phyloP scores from a whole-genome alignment of 2,329 filamentous ascomycete genomes.

The Pezicula radicicola region DNA sequence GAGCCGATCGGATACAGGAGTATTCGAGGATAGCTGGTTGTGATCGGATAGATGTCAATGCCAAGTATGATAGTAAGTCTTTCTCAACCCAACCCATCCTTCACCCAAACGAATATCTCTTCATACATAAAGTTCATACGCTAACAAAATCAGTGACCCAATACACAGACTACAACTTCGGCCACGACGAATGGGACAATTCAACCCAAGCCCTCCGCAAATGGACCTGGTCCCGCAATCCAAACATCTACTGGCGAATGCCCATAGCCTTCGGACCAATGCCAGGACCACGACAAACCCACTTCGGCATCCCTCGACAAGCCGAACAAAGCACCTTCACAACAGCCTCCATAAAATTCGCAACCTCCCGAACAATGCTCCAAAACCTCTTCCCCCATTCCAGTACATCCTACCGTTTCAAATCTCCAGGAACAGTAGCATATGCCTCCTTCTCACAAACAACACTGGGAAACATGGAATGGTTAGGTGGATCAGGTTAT shows the following conservation, averaged over 20 bases:
- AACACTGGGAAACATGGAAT: conserved; percentile 49
- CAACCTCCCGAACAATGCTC: conserved; percentile 33
- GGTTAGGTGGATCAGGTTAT: conserved; percentile 60
- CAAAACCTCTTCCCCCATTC: conserved; percentile 33
- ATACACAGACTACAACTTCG: conserved; percentile 41
- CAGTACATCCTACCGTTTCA: conserved; percentile 26
- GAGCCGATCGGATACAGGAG: conserved; percentile 56
- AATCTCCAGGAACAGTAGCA: conserved; percentile 28
- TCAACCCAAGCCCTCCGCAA: conserved; percentile 38
- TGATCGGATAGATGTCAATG: conserved; percentile 39
- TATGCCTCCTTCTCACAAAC: conserved; percentile 34
- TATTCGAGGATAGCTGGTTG: conserved; percentile 50
- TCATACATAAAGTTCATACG: conserved; percentile 30
- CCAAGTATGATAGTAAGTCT: conserved; percentile 43
- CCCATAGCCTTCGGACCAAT: conserved; percentile 32
- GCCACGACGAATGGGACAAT: conserved; percentile 50
- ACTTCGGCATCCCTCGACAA: conserved; percentile 4
- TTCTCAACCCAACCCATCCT: no score
- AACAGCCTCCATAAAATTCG: conserved; percentile 34
- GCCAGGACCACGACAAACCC: conserved; percentile 17
- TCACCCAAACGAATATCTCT: conserved; percentile 32
- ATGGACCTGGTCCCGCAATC: conserved; percentile 38
- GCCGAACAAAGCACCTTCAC: conserved; percentile 4
- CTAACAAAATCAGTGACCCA: conserved; percentile 38
- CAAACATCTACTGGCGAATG: conserved; percentile 40